A percentile compares a stretch with the other conserved stretches of the same genome.
Conservation (phyloP, 2,329 filamentous ascomycete genomes). For the Neoascochyta sp. region DNA sequence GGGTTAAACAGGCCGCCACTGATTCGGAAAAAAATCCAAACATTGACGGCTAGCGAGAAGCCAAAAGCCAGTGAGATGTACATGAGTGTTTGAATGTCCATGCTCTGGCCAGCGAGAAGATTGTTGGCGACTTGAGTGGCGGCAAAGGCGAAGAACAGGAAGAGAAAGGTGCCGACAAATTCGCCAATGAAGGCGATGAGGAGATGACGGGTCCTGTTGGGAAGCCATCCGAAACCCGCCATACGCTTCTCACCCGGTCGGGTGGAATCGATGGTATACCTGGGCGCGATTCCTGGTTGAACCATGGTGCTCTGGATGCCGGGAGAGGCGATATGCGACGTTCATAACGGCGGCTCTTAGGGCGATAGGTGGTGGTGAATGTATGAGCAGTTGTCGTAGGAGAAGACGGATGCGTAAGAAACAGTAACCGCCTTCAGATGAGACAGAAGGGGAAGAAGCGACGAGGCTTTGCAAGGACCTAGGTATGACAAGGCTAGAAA, state of each 20-base stretch:
- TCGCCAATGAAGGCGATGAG: constrained; percentile 47
- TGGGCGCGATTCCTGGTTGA: constrained; percentile 39
- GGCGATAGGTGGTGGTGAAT: constrained; percentile 13
- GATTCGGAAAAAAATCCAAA: constrained; percentile 42
- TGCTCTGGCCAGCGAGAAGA: constrained; percentile 17
- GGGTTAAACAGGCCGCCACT: constrained; percentile 41
- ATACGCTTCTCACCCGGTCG: constrained; percentile 38
- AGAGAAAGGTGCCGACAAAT: constrained; percentile 40
- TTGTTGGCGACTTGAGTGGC: constrained; percentile 40
- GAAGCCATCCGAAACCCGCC: constrained; percentile 42
- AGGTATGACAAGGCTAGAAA: constrained; percentile 10
- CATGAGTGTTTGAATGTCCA: constrained; percentile 26
- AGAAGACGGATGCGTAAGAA: constrained; percentile 23
- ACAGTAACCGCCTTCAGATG: constrained; percentile 18
- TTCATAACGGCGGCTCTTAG: constrained; percentile 34
- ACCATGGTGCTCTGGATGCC: constrained; percentile 36
- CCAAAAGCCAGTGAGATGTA: constrained; percentile 39
- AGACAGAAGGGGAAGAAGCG: constrained; percentile 10
- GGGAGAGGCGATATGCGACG: constrained; percentile 18
- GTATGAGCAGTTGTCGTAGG: constrained; percentile 7
- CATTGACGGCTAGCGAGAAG: constrained; percentile 39
- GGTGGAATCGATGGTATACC: constrained; percentile 31
- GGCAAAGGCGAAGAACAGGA: constrained; percentile 41
- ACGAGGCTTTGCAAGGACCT: constrained; percentile 3
- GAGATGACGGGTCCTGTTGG: constrained; percentile 43